Evolutionary conservation across 2,329 filamentous ascomycete genomes (phyloP).

Genomic region (Aspergillus vadensis): DNA sequence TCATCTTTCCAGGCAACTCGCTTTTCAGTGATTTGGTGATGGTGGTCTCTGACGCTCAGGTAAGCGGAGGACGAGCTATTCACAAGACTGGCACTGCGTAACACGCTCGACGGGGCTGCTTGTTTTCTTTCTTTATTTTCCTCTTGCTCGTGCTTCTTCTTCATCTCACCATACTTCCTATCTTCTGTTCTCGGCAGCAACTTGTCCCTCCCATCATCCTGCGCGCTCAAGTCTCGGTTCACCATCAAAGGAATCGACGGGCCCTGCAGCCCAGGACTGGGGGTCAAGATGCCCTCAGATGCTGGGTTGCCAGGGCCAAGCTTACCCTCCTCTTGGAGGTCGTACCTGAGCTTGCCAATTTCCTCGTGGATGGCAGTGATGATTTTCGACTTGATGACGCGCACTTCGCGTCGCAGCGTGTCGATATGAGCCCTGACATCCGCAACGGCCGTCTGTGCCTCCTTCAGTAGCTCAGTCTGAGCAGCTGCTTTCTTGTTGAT

Average conservation of each 20-base stretch:
- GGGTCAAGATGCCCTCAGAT: not conserved
- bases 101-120: not conserved
- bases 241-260: not conserved
- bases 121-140: not conserved
- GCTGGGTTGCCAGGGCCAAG: not conserved
- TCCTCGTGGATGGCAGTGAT: conserved; percentile 16
- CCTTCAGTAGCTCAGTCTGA: conserved; percentile 19
- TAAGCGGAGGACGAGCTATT: not conserved
- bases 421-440: conserved; percentile 19
- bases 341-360: conserved; percentile 15
- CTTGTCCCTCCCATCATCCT: not conserved
- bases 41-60: not conserved
- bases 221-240: not conserved
- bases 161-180: not conserved
- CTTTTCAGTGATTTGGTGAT: not conserved
- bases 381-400: conserved; percentile 17
- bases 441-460: conserved; percentile 12
- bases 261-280: not conserved
- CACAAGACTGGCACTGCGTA: not conserved
- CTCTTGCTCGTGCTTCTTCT: not conserved
- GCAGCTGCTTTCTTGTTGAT: conserved; percentile 17
- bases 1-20: not conserved
- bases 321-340: conserved; percentile 13
- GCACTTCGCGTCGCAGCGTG: conserved; percentile 13
- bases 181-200: not conserved